phyloP scores from a whole-genome alignment of 2,329 filamentous ascomycete species.

The Penicillium sp. region DNA sequence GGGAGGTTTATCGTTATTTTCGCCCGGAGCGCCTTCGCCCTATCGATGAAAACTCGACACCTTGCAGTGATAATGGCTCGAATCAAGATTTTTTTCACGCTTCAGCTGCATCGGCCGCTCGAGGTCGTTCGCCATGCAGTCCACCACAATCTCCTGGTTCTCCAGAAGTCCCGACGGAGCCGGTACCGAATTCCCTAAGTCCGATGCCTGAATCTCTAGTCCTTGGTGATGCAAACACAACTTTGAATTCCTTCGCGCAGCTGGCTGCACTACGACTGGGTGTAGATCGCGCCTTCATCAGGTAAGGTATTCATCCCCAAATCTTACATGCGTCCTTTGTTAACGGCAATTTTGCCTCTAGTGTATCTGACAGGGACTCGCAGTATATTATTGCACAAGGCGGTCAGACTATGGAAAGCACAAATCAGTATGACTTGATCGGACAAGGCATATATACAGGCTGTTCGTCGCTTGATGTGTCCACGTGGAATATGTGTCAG shows the following conservation, averaged over 20 bases:
- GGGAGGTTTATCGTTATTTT: slow-evolving; percentile 41
- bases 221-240: slow-evolving; percentile 28
- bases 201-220: slow-evolving; percentile 22
- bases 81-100: not conserved
- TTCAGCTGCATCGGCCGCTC: not conserved
- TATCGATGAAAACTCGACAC: slow-evolving; percentile 2
- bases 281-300: slow-evolving; percentile 37
- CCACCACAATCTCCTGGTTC: slow-evolving; percentile 3
- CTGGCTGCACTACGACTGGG: slow-evolving; percentile 32
- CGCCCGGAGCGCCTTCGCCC: slow-evolving; percentile 21
- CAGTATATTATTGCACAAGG: slow-evolving; percentile 54
- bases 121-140: slow-evolving; percentile 4
- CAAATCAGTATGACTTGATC: slow-evolving; percentile 32
- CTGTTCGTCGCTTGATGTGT: slow-evolving; percentile 33
- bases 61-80: not conserved
- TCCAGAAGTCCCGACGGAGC: not conserved
- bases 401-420: slow-evolving; percentile 40
- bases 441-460: slow-evolving; percentile 32
- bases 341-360: not conserved
- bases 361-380: slow-evolving; percentile 48
- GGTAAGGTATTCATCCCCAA: slow-evolving; percentile 1
- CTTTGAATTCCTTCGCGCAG: slow-evolving; percentile 35
- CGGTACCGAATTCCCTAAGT: not conserved
- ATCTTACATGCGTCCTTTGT: not conserved
- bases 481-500: slow-evolving; percentile 32